Conservation (phyloP, 768 basidiomycete genomes). For the Mycena olivaceomarginata region DNA sequence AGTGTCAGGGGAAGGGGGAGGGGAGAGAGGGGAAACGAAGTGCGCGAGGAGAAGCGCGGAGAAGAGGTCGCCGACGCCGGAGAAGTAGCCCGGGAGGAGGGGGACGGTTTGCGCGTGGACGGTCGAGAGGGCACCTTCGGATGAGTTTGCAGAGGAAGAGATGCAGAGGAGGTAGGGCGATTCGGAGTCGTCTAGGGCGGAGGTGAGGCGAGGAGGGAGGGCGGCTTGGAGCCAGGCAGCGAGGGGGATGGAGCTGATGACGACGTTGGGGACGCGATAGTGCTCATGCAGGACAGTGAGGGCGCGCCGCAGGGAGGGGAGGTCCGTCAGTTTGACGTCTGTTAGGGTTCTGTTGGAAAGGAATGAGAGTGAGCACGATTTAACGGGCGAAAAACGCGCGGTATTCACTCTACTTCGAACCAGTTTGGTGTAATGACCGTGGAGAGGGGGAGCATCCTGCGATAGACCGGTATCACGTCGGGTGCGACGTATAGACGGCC, state of each 20-base stretch:
- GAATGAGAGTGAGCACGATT: slow-evolving; percentile 19
- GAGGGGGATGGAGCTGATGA: slow-evolving; percentile 93
- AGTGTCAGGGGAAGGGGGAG: no score
- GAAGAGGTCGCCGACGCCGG: slow-evolving; percentile 98
- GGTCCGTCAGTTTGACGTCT: slow-evolving; percentile 78
- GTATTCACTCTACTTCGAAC: slow-evolving; percentile 95
- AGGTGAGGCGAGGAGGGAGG: slow-evolving; percentile 64
- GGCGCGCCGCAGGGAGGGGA: slow-evolving; percentile 79
- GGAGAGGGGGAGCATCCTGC: slow-evolving; percentile 85
- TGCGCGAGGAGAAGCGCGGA: slow-evolving; percentile 93
- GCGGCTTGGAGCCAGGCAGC: slow-evolving; percentile 73
- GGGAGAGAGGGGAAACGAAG: slow-evolving; percentile 60
- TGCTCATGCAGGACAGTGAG: slow-evolving; percentile 84
- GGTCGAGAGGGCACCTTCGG: slow-evolving; percentile 52
- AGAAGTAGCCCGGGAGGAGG: slow-evolving; percentile 92
- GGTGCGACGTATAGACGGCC: slow-evolving; percentile 92
- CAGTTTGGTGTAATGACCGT: slow-evolving; percentile 98
- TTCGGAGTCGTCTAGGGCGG: slow-evolving; percentile 47
- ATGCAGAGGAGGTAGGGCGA: slow-evolving; percentile 85
- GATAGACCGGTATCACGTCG: slow-evolving; percentile 92
- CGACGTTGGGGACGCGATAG: slow-evolving; percentile 88
- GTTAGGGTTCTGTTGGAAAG: slow-evolving; percentile 80
- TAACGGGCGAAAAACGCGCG: background rate
- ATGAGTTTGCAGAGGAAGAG: slow-evolving; percentile 72
- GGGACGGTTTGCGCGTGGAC: slow-evolving; percentile 86